Base-by-base conservation (phyloP, 306 rosid genomes). In the Biancaea sappan region DNA sequence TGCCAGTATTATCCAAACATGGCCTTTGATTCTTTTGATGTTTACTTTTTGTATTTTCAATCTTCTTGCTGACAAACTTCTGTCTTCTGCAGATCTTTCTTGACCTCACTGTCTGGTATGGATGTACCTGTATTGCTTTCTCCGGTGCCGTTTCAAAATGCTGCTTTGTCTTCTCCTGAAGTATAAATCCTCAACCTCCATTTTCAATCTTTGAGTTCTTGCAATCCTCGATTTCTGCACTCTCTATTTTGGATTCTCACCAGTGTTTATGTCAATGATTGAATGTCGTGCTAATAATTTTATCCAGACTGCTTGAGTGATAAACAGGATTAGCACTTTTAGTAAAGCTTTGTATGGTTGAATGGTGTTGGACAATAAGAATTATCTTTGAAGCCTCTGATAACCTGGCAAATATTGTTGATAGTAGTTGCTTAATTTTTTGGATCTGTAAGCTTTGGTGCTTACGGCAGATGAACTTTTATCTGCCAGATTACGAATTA, bases 51-150 rank as follows among this genome's bases (percentile, higher is more conserved):
- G 2, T 51, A 19, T 58, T 41, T 13, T 52, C 34, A 24, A 52
- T 80, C 32, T 28, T 72, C 76, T 76, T 61, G 31, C 65, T 50
- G 19, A 50, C 54, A 50, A 73, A 56, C 31, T 35, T 43, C 29
- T 62, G 43, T 73, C 74, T 38, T 56, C 28, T 77, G 80, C 81
- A 94, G 98, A 84, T 83, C 87, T 69, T 72, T 91, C 79, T 80
- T 91, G 87, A 79, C 92, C 79, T 73, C 85, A 62, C 82, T 94
- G 71, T 71, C 89, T 59, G 89, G 91, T 60, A 69, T 81, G 81
- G 98, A 94, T 43, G 97, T 89, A 58, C 98, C 98, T 57, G 77
- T 88, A 51, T 80, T 94, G 79, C 87, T 78, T 74, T 91, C 98
- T 25, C 91, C 97, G 38, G 81, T 88, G 63, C 96, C 94, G 19